Base-by-base conservation (phyloP, 1,139 yeast species). In the Candida sp. region DNA sequence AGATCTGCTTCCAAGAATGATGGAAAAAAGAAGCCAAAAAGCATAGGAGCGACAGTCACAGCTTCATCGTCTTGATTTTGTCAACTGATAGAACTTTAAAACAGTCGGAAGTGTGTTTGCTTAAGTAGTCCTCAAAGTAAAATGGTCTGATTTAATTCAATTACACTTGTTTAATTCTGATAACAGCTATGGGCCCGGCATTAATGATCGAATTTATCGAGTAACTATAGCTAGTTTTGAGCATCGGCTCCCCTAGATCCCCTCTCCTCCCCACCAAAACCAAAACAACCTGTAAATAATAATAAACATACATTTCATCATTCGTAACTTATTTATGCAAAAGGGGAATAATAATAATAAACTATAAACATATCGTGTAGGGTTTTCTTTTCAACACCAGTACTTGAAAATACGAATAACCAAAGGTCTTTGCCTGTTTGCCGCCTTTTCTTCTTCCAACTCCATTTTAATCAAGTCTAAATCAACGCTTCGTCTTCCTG, bases 401-500 rank as follows among this genome's bases (percentile, higher is more conserved):
- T 66, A 65, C 45, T 62, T 63, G 59, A 72, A 75, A 22, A 66
- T 50, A 58, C 77, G 68, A 56, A 63, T 65, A 50, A 62, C 65
- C 28, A 66, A 32, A 26, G 65, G 61, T 54, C 54, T 57, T n/a
- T 39, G 46, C 31, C 43, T 49, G 28, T 53, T 44, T 5, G 43
- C 42, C 28, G 45, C 49, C 23, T 35, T 48, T 39, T 56, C 58
- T 39, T 56, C 59, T 28, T 40, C 51, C 22, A 52, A 34, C 39
- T 56, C 59, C 4, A 46, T 46, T 38, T 49, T 46, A 5, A 54
- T 31, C 28, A 56, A 41, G n/a, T 55, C 58, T 26, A 62, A 46
- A 55, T 73, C 74, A 7, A 58, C 57, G 28, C 62, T 63, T 46
- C 72, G 61, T 57, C 74, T 66, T 8, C 77, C 77, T 1, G 73